Base-by-base conservation (phyloP, 2,329 filamentous ascomycete genomes). In the Apiospora hydei region DNA sequence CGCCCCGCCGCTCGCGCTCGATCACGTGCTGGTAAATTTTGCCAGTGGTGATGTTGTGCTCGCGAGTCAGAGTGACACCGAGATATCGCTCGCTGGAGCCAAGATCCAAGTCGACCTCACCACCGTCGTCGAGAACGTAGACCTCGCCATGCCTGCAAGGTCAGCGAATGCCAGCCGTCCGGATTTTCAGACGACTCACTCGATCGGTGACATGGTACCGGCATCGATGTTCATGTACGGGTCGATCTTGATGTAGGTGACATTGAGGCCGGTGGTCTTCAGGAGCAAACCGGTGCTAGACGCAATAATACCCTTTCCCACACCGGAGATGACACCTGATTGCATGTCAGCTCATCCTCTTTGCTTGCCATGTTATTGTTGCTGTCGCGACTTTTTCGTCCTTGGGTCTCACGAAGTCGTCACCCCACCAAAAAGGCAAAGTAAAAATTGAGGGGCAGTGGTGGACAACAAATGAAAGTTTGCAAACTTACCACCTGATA, bases 41-140 rank as follows among this genome's bases (percentile, higher is more conserved):
- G 80, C 96, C 96, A 7, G 96, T 98, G 4, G 96, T 99, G 83
- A 99, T 97, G 83, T 98, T 98, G 86, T 96, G 94, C 77, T 98
- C 95, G 74, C 92, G 88, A 11, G 91, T 94, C 73, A 98, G 88
- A 71, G 92, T 93, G 75, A 96, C 92, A 79, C 92, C 92, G 71
- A 98, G 91, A 81, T 97, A 97, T 47, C 83, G 80, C 72, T 67
- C 78, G 77, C 89, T 90, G 79, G 89, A 89, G 26, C 88, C 88
- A 64, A 90, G 83, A 77, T 90, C 88, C 16, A 89, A 79, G 77
- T 89, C 87, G 51, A 81, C 81, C 78, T 86, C 80, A 69, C 93
- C 93, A 75, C 94, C 94, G 78, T 96, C 94, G 77, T 94, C 90
- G 72, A 96, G 88, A 68, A 98, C 95, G 80, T 96, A 98, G 76